Percentiles rank a stretch among this genome's conserved stretches.
Evolutionary conservation across 164 flowering plant species (phyloP).

Genomic region (Liriodendron chinense): DNA sequence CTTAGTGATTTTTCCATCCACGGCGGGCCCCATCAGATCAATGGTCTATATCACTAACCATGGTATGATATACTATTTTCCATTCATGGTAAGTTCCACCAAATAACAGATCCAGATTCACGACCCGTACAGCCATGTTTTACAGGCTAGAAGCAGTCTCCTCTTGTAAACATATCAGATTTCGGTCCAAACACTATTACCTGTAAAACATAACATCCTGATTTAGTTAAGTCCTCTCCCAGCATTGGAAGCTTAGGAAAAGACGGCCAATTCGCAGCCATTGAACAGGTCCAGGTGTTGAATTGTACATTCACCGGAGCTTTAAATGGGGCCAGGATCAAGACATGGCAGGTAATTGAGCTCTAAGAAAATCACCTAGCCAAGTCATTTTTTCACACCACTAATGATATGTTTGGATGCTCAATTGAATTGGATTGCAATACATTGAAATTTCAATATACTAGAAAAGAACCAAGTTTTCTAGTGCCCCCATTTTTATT

Average conservation of each 20-base stretch:
- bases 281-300: conserved; percentile 37
- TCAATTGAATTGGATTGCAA: background rate
- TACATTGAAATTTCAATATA: too few relatives aligned
- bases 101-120: too few relatives aligned
- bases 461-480: too few relatives aligned
- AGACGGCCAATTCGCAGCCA: conserved; percentile 26
- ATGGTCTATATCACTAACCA: too few relatives aligned
- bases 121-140: too few relatives aligned
- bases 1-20: background rate
- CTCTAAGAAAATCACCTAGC: background rate
- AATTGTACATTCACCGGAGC: conserved; percentile 37
- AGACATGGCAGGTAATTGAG: conserved; percentile 42
- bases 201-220: background rate
- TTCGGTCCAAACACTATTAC: background rate
- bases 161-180: too few relatives aligned
- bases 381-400: background rate
- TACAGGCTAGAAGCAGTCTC: too few relatives aligned
- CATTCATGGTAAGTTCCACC: background rate
- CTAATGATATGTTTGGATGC: background rate
- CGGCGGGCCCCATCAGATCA: background rate
- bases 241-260: conserved; percentile 66
- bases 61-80: too few relatives aligned
- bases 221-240: background rate
- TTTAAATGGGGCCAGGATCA: conserved; percentile 57
- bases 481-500: too few relatives aligned